Evolutionary conservation across 106 monocot species (phyloP), one percentile per base, ranked within the genome.

Genomic region (Gastrodia elata): DNA sequence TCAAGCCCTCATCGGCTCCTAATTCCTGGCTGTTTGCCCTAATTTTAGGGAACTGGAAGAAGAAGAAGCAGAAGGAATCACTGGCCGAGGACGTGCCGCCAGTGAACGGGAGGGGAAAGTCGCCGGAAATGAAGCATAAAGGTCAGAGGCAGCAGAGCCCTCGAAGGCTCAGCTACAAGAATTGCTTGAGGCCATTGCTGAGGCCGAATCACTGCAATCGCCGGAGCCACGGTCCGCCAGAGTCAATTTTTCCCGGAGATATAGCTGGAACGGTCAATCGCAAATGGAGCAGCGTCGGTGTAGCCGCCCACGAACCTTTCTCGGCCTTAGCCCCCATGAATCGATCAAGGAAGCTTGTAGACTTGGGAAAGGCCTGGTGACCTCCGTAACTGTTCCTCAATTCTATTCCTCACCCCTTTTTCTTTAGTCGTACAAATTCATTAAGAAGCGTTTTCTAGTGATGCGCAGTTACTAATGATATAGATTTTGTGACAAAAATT

Each of bases 281-380:
- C 64, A 71, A 38, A n/a, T 75, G 72, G 52, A 22, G 52, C 52
- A 22, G 41, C 64, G 49, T 20, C 77, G 73, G 16, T 49, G 52
- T 33, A 69, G 57, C 49, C 38, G 76, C 52, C 7, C 57, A 14
- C 15, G 67, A 37, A 3, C 2, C 35, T 1, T 67, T 38, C 16
- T 71, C 46, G 33, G 39, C 46, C 20, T 81, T 87, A 22, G 48
- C 56, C 13, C 77, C n/a, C n/a, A n/a, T 43, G 38, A 82, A 74
- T 76, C 75, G 90, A 68, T 88, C 90, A 30, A 76, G 84, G 77
- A 94, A 90, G 74, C 71, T 94, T 2, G 80, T 80, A 39, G 90
- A 90, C 61, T 25, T 80, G 20, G 79, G 90, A 27, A 74, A 79
- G 75, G 73, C 80, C 36, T 71, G 82, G 36, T 88, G 89, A 90